Base-by-base conservation (phyloP, 495 filamentous ascomycete genomes). In the Penicillium lividum region DNA sequence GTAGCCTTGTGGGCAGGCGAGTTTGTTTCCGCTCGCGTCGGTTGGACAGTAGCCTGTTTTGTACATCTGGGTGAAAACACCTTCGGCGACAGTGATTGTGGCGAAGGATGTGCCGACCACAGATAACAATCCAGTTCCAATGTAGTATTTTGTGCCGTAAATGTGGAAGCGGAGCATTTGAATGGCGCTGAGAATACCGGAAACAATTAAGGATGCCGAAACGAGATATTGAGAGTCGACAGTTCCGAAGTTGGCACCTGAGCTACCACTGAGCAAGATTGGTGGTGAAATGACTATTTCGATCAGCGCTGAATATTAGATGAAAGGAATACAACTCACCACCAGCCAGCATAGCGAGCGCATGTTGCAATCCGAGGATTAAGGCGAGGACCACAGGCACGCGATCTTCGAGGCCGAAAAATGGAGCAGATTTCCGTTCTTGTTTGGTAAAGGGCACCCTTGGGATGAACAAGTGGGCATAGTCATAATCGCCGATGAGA, bases 161-260 rank as follows among this genome's bases (percentile, higher is more conserved):
- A 96, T 85, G 65, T 90, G 89, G 63, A 96, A 88, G n/a, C 93
- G 76, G 3, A 86, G 89, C 73, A 96, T 94, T 67, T 96, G 92
- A 25, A 96, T 77, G 15, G 82, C 79, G 8, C 89, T 92, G 28
- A 96, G 77, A 27, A 93, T 75, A 16, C 93, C 93, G 27, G 86
- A 91, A 28, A 93, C 89, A 56, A 97, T 94, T 65, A 96, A 74
- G 0, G 92, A 90, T 5, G 92, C 93, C 2, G 92, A 96, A 8
- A 97, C 92, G 8, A 97, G 82, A 69, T 97, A 93, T 70, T 91
- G 87, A 31, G 85, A 83, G 10, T 82, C 65, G 0, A 79, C 82
- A 4, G 75, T 57, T 7, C 67, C 70, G 16, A 95, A 77, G 63
- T 91, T 89, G 58, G 86, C 92, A 10, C 87, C 86, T 27, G 64